Evolutionary conservation across 805 yeast genomes (phyloP).

Genomic region (Suhomyces vadensis): DNA sequence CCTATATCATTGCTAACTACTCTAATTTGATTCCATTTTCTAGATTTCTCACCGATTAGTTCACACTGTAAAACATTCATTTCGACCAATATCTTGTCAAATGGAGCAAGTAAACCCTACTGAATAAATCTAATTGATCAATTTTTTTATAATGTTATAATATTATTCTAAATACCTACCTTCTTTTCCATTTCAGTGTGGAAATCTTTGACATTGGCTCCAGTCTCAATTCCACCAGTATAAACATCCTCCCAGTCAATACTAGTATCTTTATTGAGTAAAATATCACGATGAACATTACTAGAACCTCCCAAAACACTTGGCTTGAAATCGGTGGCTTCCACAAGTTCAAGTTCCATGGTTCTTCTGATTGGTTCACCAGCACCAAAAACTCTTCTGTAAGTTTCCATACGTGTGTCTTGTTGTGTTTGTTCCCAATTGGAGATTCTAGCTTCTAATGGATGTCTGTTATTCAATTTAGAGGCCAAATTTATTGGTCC

Average conservation of each 20-base stretch:
- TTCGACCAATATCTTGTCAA: too few species aligned
- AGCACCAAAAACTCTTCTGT: constrained; percentile 83
- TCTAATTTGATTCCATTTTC: too few species aligned
- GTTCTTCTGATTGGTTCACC: constrained; percentile 91
- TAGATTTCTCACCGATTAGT: too few species aligned
- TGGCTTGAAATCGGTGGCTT: constrained; percentile 70
- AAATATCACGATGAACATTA: constrained; percentile 71
- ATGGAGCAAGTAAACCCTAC: too few species aligned
- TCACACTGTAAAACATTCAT: too few species aligned
- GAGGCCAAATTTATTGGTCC: constrained; percentile 64
- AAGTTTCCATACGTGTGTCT: constrained; percentile 68
- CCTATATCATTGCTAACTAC: too few species aligned
- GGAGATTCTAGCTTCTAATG: constrained; percentile 71
- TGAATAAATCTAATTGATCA: background rate
- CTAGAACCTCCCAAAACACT: constrained; percentile 56
- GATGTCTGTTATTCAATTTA: constrained; percentile 76
- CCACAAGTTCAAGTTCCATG: constrained; percentile 82
- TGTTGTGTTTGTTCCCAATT: constrained; percentile 82
- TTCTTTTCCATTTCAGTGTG: constrained; percentile 73
- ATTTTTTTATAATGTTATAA: background rate
- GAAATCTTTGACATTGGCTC: constrained; percentile 49
- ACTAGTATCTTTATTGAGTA: constrained; percentile 71
- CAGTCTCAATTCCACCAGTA: constrained; percentile 51
- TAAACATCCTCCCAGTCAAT: constrained; percentile 96
- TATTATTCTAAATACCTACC: constrained; percentile 32